Evolutionary conservation across 164 flowering plant species (phyloP).

Genomic region (Saururus chinensis): DNA sequence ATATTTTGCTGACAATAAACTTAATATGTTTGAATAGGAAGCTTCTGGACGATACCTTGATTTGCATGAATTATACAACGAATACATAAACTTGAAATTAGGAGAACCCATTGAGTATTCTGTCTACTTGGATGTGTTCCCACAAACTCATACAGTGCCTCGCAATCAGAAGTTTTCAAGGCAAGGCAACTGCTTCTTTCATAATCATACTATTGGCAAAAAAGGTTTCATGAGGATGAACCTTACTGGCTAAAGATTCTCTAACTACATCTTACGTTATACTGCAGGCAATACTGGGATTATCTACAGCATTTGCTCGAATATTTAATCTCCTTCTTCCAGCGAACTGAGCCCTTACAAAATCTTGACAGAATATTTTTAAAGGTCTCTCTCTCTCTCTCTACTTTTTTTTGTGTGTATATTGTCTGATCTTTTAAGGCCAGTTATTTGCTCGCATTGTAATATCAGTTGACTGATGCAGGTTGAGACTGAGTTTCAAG

Average conservation of each 20-base stretch:
- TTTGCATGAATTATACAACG: constrained; percentile 81
- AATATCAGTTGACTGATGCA: constrained; percentile 15
- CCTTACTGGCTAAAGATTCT: neutral
- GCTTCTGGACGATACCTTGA: constrained; percentile 78
- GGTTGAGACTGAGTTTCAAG: constrained; percentile 83
- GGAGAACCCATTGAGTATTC: constrained; percentile 79
- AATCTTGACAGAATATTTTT: constrained; percentile 82
- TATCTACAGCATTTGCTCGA: constrained; percentile 70
- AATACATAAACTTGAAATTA: constrained; percentile 78
- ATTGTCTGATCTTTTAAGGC: neutral
- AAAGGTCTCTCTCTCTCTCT: constrained; percentile 40
- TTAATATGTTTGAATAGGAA: constrained; percentile 47
- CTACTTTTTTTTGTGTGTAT: neutral
- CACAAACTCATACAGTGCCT: constrained; percentile 50
- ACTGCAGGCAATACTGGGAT: constrained; percentile 69
- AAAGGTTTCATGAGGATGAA: neutral
- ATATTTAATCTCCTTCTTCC: constrained; percentile 67
- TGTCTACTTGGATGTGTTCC: constrained; percentile 68
- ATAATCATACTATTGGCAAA: neutral
- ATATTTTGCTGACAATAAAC: neutral
- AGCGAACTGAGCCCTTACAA: constrained; percentile 91
- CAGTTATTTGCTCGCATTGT: neutral
- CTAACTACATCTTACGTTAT: neutral
- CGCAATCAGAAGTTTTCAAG: constrained; percentile 58
- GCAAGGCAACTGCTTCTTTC: constrained; percentile 21